A percentile compares a stretch with the other conserved stretches of the same genome.
Evolutionary conservation across 108 stramenopile species (phyloP).

Genomic region (Skeletonema costatum): DNA sequence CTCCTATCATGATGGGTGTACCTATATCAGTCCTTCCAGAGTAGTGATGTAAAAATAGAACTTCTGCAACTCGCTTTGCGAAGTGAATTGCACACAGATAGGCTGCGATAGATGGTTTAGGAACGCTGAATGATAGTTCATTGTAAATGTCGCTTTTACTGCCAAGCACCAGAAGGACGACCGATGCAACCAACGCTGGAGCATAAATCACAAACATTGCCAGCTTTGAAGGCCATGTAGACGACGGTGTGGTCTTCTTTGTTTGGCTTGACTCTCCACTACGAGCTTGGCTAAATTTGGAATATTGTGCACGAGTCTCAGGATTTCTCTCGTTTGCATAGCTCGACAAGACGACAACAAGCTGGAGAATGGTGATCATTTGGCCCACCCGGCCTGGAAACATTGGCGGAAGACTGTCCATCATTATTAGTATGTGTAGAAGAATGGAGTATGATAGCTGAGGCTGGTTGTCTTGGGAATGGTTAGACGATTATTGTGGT

Average conservation of each 20-base stretch:
- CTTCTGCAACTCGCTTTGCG: slow-evolving; percentile 60
- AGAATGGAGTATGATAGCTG: too few relatives aligned
- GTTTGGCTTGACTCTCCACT: not conserved
- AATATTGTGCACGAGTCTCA: slow-evolving; percentile 36
- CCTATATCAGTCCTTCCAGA: slow-evolving; percentile 48
- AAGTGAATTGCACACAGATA: slow-evolving; percentile 56
- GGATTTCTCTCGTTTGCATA: slow-evolving; percentile 25
- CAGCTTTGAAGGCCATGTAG: slow-evolving; percentile 37
- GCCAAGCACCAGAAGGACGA: slow-evolving; percentile 3
- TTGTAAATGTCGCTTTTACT: not conserved
- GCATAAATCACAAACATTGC: slow-evolving; percentile 71
- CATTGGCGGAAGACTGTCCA: slow-evolving; percentile 7
- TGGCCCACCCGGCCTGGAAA: slow-evolving; percentile 28
- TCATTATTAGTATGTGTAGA: not conserved
- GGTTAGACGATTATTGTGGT: too few relatives aligned
- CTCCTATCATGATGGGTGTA: slow-evolving; percentile 37
- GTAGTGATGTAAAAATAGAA: slow-evolving; percentile 63
- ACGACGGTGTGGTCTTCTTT: not conserved
- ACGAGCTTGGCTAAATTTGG: slow-evolving; percentile 31
- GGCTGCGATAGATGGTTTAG: slow-evolving; percentile 30
- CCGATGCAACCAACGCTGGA: slow-evolving; percentile 44
- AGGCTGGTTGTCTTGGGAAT: too few relatives aligned
- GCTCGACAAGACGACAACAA: not conserved
- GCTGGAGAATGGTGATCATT: slow-evolving; percentile 23
- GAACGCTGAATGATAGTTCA: not conserved